Conservation (phyloP, 352 stramenopile genomes). For the Pythium apleroticum region DNA sequence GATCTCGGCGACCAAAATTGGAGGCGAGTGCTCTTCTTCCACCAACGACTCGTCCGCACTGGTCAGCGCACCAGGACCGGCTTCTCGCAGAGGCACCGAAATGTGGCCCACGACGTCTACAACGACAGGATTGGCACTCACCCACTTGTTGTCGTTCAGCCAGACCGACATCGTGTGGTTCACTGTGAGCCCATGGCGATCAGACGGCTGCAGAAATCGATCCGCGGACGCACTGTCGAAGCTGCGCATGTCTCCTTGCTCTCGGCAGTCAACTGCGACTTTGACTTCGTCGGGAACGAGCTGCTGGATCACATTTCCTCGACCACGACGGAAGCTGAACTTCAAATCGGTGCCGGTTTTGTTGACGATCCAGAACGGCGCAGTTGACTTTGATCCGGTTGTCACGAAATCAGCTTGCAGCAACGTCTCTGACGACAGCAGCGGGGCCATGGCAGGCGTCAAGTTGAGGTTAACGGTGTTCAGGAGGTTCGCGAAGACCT, state of each 20-base stretch:
- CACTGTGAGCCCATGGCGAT: conserved; percentile 74
- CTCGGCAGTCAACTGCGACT: conserved; percentile 82
- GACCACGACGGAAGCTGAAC: conserved; percentile 85
- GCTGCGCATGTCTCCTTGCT: conserved; percentile 84
- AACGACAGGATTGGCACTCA: conserved; percentile 82
- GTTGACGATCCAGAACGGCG: conserved; percentile 90
- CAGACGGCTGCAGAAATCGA: conserved; percentile 66
- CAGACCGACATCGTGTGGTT: conserved; percentile 88
- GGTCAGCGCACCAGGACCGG: neutral
- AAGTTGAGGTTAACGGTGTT: conserved; percentile 89
- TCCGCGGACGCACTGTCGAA: conserved; percentile 84
- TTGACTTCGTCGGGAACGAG: conserved; percentile 59
- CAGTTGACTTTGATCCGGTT: conserved; percentile 80
- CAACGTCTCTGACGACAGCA: conserved; percentile 78
- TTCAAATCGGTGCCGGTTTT: conserved; percentile 80
- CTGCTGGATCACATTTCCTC: conserved; percentile 80
- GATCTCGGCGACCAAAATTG: conserved; percentile 84
- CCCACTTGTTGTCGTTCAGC: conserved; percentile 86
- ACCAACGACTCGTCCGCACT: conserved; percentile 32
- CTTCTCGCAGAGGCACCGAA: conserved; percentile 73
- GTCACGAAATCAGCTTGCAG: conserved; percentile 87
- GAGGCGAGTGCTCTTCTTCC: conserved; percentile 64
- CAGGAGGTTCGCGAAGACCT: conserved; percentile 81
- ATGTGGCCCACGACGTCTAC: conserved; percentile 89
- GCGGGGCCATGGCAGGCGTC: conserved; percentile 82